Evolutionary conservation across 2,329 filamentous ascomycete genomes (phyloP).

Genomic region (Arthroderma sp.): DNA sequence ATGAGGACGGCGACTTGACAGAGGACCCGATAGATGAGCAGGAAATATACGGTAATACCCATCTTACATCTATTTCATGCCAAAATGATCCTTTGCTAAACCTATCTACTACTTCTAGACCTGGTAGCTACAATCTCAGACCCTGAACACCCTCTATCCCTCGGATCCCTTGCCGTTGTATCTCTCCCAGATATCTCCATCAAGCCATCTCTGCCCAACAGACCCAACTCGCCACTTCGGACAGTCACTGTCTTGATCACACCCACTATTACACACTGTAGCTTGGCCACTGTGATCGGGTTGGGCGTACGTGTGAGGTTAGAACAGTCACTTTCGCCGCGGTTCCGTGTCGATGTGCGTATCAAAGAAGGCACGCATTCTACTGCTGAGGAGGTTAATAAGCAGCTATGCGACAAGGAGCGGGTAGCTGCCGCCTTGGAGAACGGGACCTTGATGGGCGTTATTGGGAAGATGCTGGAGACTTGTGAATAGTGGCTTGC

Average conservation of each 20-base stretch:
- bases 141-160: constrained; percentile 86
- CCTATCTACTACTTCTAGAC: constrained; percentile 40
- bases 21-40: constrained; percentile 88
- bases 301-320: constrained; percentile 82
- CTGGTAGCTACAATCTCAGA: constrained; percentile 90
- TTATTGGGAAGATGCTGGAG: constrained; percentile 86
- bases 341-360: constrained; percentile 80
- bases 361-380: constrained; percentile 96
- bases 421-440: constrained; percentile 87
- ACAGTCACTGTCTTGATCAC: constrained; percentile 80
- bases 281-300: constrained; percentile 88
- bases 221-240: constrained; percentile 48
- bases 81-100: neutral
- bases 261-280: constrained; percentile 94
- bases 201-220: constrained; percentile 48
- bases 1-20: constrained; percentile 42
- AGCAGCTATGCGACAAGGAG: constrained; percentile 93
- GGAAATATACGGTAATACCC: constrained; percentile 69
- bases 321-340: constrained; percentile 78
- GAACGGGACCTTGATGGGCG: constrained; percentile 77
- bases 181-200: constrained; percentile 91
- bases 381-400: constrained; percentile 90
- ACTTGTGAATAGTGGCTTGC: constrained; percentile 49
- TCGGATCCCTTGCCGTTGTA: constrained; percentile 86
- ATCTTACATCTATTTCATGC: neutral